Evolutionary conservation across 805 yeast genomes (phyloP).

Genomic region (Metschnikowia cubensis): DNA sequence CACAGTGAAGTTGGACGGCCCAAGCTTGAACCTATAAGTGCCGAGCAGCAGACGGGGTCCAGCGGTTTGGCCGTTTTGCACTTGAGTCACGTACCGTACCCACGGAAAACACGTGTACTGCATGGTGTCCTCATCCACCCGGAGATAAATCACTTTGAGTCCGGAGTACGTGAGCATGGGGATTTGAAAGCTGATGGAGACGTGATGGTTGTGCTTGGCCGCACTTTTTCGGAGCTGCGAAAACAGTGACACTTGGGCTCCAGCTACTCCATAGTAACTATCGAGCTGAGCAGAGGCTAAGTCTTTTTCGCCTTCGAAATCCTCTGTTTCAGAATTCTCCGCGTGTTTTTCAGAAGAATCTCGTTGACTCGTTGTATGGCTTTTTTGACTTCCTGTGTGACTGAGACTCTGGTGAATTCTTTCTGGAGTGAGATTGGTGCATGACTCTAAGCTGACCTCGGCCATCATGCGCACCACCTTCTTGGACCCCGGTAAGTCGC

Average conservation of each 20-base stretch:
- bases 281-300: constrained; percentile 18
- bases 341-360: no score
- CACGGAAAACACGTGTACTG: constrained; percentile 72
- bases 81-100: constrained; percentile 54
- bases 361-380: no score
- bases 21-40: constrained; percentile 15
- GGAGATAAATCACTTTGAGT: constrained; percentile 59
- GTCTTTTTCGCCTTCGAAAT: neutral
- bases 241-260: constrained; percentile 28
- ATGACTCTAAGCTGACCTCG: constrained; percentile 31
- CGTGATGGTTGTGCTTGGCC: constrained; percentile 13
- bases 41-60: neutral
- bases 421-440: neutral
- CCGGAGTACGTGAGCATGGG: constrained; percentile 62
- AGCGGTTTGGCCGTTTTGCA: neutral
- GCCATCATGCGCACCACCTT: constrained; percentile 51
- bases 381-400: neutral
- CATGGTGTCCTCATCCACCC: constrained; percentile 59
- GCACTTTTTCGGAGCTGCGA: constrained; percentile 12
- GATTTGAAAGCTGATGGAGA: constrained; percentile 29
- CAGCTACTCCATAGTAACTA: constrained; percentile 34
- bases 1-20: constrained; percentile 13
- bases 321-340: neutral
- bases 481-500: constrained; percentile 57
- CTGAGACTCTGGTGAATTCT: neutral